Conservation (phyloP, 208 protist species). For the Tritrichomonas foetus region DNA sequence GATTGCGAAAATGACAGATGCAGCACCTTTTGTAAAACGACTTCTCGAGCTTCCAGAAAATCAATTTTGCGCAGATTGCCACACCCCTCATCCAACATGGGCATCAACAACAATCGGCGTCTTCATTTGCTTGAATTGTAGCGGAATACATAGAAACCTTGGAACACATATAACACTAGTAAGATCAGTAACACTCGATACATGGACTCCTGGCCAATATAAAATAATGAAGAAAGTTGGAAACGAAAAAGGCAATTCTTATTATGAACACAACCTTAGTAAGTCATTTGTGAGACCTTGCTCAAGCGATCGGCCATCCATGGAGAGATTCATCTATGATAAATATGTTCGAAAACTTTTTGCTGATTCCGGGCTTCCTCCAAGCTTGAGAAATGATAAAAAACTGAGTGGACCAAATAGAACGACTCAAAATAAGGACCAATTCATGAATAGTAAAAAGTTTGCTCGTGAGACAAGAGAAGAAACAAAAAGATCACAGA, state of each 20-base stretch:
- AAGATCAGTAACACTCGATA: slow-evolving; percentile 54
- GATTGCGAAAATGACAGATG: too few species aligned
- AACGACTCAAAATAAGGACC: too few species aligned
- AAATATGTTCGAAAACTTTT: neutral
- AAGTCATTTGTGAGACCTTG: neutral
- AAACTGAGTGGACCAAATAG: too few species aligned
- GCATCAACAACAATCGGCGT: slow-evolving; percentile 60
- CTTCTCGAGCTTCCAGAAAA: slow-evolving; percentile 40
- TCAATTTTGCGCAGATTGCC: slow-evolving; percentile 50
- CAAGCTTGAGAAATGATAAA: too few species aligned
- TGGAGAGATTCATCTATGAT: slow-evolving; percentile 2
- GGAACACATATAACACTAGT: slow-evolving; percentile 64
- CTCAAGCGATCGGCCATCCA: neutral
- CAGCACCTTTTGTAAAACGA: too few species aligned
- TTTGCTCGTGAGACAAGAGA: too few species aligned
- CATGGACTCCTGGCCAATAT: slow-evolving; percentile 51
- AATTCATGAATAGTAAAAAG: too few species aligned
- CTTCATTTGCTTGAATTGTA: slow-evolving; percentile 64
- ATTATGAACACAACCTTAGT: neutral
- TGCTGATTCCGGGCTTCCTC: neutral
- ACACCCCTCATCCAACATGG: slow-evolving; percentile 46
- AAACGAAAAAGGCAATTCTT: slow-evolving; percentile 35
- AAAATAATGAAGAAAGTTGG: slow-evolving; percentile 35
- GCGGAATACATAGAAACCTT: slow-evolving; percentile 60
- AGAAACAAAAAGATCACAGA: too few species aligned